These are phyloP conservation scores for Golubevia pallescens DNA, from an alignment of 1,284 basidiomycete species.

Conservation along the genomic window DNA sequence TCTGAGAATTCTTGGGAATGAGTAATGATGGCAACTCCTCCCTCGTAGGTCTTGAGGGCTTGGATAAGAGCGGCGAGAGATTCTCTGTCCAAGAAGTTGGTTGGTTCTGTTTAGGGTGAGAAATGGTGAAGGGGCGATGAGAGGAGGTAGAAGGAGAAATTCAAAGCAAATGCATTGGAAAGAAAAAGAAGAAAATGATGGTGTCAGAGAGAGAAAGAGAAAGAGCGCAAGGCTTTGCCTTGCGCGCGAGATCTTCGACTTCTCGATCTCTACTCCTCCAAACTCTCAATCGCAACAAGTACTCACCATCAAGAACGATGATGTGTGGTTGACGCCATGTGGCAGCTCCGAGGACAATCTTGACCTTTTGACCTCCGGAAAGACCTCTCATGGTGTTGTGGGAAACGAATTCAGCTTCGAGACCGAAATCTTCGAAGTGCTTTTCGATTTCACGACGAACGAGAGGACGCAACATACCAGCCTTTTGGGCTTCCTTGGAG, in stretches of 20 bases:
- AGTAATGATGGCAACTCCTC: slow-evolving; percentile 62
- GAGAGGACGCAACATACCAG: slow-evolving; percentile 60
- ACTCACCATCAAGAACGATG: slow-evolving; percentile 57
- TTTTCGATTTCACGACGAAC: slow-evolving; percentile 64
- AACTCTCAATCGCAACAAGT: neutral
- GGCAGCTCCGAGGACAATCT: slow-evolving; percentile 62
- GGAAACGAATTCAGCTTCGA: slow-evolving; percentile 64
- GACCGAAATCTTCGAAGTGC: slow-evolving; percentile 64
- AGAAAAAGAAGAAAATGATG: slow-evolving; percentile 25
- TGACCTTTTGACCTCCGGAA: slow-evolving; percentile 65
- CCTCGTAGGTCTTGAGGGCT: slow-evolving; percentile 61
- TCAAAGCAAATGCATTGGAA: neutral
- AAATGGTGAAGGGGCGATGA: neutral
- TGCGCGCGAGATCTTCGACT: neutral
- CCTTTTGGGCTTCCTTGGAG: slow-evolving; percentile 54
- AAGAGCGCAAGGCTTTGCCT: neutral
- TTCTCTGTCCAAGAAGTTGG: slow-evolving; percentile 64
- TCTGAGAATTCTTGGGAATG: slow-evolving; percentile 62
- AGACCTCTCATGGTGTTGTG: slow-evolving; percentile 65
- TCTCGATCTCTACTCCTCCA: neutral
- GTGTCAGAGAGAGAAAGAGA: neutral
- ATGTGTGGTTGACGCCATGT: slow-evolving; percentile 64
- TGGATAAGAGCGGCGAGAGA: slow-evolving; percentile 63
- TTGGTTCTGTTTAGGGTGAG: neutral
- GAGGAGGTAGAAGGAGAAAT: neutral